These are phyloP conservation scores for Spizellomyces punctatus DNA, from an alignment of 192 early-diverging fungal species.

Conservation along the genomic window DNA sequence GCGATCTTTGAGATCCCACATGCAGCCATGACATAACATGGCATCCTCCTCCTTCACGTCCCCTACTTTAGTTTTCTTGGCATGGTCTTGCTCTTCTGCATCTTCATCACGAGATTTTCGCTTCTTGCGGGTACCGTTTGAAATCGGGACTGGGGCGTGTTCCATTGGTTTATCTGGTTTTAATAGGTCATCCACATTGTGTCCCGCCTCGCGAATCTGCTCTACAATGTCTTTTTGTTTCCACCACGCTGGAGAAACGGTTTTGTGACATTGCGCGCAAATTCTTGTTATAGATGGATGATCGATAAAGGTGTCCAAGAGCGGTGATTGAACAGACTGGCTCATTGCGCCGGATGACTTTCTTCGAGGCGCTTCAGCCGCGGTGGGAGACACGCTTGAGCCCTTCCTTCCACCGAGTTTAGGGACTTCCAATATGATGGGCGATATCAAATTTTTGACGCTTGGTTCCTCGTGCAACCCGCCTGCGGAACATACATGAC, in stretches of 20 bases:
- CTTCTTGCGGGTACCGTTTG: not conserved
- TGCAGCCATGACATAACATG: conserved; percentile 20
- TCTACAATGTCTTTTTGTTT: not conserved
- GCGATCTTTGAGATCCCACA: conserved; percentile 18
- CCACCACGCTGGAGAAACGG: conserved; percentile 28
- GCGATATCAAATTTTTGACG: too few species aligned
- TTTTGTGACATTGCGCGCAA: conserved; percentile 17
- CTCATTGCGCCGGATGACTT: too few species aligned
- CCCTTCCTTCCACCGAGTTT: too few species aligned
- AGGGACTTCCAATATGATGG: too few species aligned
- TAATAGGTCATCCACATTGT: not conserved
- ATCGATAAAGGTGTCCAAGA: too few species aligned
- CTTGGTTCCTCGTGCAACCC: too few species aligned
- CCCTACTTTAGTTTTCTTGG: conserved; percentile 10
- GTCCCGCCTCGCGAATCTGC: not conserved
- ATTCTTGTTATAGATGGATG: conserved; percentile 1
- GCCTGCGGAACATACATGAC: conserved; percentile 11
- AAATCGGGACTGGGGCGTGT: not conserved
- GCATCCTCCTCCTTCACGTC: not conserved
- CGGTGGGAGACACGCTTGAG: too few species aligned
- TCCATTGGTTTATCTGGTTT: not conserved
- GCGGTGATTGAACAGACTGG: too few species aligned
- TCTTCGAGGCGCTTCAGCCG: too few species aligned
- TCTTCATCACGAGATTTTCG: not conserved
- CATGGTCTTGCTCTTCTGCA: not conserved